These are phyloP conservation scores for Solanum boliviense DNA, from an alignment of 257 asterid species.

Conservation along the genomic window DNA sequence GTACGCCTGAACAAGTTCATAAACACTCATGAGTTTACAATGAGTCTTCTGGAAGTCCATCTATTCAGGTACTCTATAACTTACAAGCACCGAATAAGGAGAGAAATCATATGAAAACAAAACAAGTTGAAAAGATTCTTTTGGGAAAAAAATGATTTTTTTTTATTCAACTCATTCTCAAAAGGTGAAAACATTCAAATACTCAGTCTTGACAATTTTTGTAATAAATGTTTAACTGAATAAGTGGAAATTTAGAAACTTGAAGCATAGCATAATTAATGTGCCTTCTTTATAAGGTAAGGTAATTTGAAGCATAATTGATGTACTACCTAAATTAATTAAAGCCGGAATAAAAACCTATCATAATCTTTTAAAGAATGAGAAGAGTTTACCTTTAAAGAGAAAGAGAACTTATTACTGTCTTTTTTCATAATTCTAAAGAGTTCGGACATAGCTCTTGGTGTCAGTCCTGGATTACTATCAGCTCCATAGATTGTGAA, in stretches of 20 bases:
- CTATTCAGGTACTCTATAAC: not conserved
- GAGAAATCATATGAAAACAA: not conserved
- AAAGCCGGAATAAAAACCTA: not conserved
- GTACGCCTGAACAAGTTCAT: slow-evolving; percentile 54
- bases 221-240: not conserved
- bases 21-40: not conserved
- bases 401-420: slow-evolving; percentile 56
- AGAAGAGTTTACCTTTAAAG: slow-evolving; percentile 56
- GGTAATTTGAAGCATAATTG: not conserved
- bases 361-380: not conserved
- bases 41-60: not conserved
- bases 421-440: slow-evolving; percentile 73
- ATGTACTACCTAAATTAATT: not conserved
- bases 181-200: not conserved
- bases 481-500: slow-evolving; percentile 91
- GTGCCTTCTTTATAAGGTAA: not conserved
- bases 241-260: not conserved
- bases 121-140: not conserved
- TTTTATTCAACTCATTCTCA: not conserved
- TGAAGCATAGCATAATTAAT: not conserved
- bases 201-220: not conserved
- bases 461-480: slow-evolving; percentile 81
- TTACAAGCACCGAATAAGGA: not conserved
- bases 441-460: slow-evolving; percentile 81
- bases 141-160: not conserved